Evolutionary conservation across 768 basidiomycete genomes (phyloP), one percentile per base, ranked within the genome.

Genomic region (Calocybe cyanea): DNA sequence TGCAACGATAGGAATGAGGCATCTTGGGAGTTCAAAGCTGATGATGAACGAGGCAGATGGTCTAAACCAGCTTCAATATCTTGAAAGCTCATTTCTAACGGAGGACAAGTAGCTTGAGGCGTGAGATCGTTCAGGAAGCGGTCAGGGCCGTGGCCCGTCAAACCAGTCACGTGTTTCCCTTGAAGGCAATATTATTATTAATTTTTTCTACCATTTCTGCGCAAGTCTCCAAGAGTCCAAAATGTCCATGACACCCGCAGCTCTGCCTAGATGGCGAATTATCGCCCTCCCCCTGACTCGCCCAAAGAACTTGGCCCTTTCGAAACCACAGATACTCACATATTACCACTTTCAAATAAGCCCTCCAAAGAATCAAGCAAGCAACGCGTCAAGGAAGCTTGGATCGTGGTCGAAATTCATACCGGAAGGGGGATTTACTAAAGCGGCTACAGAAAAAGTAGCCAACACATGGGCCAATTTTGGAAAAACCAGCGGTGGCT

Each of bases 1-100:
- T 92, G 92, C 13, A 94, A 69, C 24, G 71, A 73, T 8, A 76
- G 68, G 63, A 95, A 97, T 3, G 84, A 75, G 6, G 80, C 75
- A 65, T 93, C 91, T 60, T 88, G 74, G 19, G 77, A 73, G 53
- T 67, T 72, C 7, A 73, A 64, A 7, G 61, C 47, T 3, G 62
- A 52, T 5, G 66, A 53, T 4, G 70, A 59, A 43, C 66, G 67
- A 8, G 58, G 51, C 0, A 68, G 63, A 48, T 65, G 69, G 33
- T 56, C 60, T 14, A 67, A 60, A 38, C 76, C 76, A 6, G 75
- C 67, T 63, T 79, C 77, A 36, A 79, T 71, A 54, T 79, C 77
- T 53, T 77, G 75, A 55, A 79, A 79, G 58, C 76, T 77, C 77
- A 79, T 78, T n/a, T n/a, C n/a, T n/a, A n/a, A 14, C 47, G 61